These are phyloP conservation scores for Agroathelia rolfsii DNA, from an alignment of 1,284 basidiomycete genomes.

Conservation along the genomic window DNA sequence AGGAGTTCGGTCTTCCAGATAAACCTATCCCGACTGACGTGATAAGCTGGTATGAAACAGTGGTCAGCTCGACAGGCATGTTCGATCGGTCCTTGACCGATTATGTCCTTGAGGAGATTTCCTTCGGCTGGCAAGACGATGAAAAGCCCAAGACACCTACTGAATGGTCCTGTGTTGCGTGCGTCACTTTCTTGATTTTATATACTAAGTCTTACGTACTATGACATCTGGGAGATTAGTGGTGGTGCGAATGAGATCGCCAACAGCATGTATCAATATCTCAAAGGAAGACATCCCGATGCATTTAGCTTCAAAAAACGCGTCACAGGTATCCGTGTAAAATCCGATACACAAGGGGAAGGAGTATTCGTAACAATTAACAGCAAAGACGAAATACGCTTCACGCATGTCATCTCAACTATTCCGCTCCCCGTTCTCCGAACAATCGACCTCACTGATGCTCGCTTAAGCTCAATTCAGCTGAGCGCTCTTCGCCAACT, in stretches of 20 bases:
- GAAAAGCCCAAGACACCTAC: neutral
- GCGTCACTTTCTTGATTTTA: neutral
- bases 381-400: no score
- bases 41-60: constrained; percentile 21
- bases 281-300: no score
- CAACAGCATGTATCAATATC: no score
- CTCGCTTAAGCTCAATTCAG: constrained; percentile 14
- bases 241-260: constrained; percentile 9
- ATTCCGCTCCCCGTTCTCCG: constrained; percentile 18
- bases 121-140: constrained; percentile 2
- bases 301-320: no score
- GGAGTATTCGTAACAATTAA: no score
- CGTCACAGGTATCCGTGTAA: constrained; percentile 7
- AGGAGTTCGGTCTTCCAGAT: neutral
- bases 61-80: constrained; percentile 15
- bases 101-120: constrained; percentile 4
- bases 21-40: constrained; percentile 14
- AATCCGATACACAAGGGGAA: no score
- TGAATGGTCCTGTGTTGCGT: constrained; percentile 10
- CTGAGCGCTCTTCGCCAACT: constrained; percentile 19
- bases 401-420: constrained; percentile 22
- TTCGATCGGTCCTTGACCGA: constrained; percentile 20
- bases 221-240: constrained; percentile 1
- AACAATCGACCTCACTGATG: constrained; percentile 17
- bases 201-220: no score